These are phyloP conservation scores for Neurospora terricola DNA, from an alignment of 495 filamentous ascomycete genomes.

Conservation along the genomic window DNA sequence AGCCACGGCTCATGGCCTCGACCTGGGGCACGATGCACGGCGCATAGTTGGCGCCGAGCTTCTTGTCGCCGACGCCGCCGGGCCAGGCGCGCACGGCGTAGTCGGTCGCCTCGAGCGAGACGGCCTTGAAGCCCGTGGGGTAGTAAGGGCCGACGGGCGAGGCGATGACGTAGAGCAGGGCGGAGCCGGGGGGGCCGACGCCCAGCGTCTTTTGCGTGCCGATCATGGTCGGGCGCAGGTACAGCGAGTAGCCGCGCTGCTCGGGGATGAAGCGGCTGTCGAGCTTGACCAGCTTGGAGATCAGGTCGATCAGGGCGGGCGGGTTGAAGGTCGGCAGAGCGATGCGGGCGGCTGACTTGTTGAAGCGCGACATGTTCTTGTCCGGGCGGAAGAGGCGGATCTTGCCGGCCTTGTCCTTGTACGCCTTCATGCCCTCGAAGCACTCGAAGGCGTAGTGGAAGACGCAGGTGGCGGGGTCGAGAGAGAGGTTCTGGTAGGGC, in stretches of 20 bases:
- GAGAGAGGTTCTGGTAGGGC: conserved; percentile 92
- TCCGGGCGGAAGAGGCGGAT: conserved; percentile 89
- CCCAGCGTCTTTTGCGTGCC: conserved; percentile 91
- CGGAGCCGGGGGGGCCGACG: conserved; percentile 81
- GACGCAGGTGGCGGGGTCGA: conserved; percentile 93
- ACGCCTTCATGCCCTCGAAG: conserved; percentile 99
- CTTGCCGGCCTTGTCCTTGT: conserved; percentile 64
- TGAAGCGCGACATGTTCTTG: conserved; percentile 91
- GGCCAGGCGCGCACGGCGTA: conserved; percentile 97
- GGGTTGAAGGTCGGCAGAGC: conserved; percentile 77
- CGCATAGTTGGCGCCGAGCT: conserved; percentile 96
- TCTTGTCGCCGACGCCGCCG: conserved; percentile 92
- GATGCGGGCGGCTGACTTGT: conserved; percentile 80
- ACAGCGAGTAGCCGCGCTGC: conserved; percentile 79
- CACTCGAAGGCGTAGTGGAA: conserved; percentile 97
- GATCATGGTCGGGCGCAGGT: conserved; percentile 93
- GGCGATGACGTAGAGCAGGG: conserved; percentile 87
- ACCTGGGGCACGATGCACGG: conserved; percentile 91
- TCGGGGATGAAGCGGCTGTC: conserved; percentile 84
- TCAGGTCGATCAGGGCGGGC: conserved; percentile 62
- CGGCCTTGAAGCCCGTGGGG: conserved; percentile 93
- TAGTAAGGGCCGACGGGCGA: conserved; percentile 97
- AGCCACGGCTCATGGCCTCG: conserved; percentile 77
- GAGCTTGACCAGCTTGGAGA: conserved; percentile 65
- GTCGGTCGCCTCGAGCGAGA: conserved; percentile 85